Percentiles rank a stretch among this genome's conserved stretches.
phyloP scores from a whole-genome alignment of 202 grass and related monocot genomes.

The Alloteropsis angusta region DNA sequence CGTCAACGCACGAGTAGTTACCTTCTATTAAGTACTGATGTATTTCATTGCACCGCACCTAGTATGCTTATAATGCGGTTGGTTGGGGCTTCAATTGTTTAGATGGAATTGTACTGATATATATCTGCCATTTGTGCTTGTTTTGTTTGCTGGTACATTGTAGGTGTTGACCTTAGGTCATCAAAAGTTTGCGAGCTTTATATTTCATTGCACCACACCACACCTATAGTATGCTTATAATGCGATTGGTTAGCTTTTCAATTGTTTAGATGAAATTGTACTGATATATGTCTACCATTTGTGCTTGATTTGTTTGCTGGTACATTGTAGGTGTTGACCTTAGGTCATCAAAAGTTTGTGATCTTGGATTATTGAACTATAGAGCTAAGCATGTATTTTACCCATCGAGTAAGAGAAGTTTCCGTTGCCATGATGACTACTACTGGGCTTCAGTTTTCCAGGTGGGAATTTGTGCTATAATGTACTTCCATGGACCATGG shows the following conservation, averaged over 20 bases:
- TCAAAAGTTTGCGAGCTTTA: slow-evolving; percentile 78
- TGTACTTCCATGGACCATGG: neutral
- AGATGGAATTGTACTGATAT: neutral
- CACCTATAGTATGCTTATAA: slow-evolving; percentile 12
- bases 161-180: slow-evolving; percentile 76
- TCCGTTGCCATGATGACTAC: slow-evolving; percentile 80
- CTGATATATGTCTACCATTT: neutral
- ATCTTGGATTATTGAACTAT: slow-evolving; percentile 81
- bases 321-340: slow-evolving; percentile 63
- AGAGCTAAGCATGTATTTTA: slow-evolving; percentile 86
- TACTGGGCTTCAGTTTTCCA: slow-evolving; percentile 96
- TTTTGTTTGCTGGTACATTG: slow-evolving; percentile 16
- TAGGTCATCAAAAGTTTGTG: slow-evolving; percentile 77
- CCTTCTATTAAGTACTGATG: neutral
- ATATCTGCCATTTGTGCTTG: neutral
- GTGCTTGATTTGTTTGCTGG: slow-evolving; percentile 20
- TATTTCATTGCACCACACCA: neutral
- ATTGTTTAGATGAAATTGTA: neutral
- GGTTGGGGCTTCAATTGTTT: slow-evolving; percentile 1
- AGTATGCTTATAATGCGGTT: slow-evolving; percentile 9
- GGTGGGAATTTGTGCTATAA: slow-evolving; percentile 35
- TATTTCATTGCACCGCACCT: neutral
- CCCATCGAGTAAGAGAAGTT: slow-evolving; percentile 58
- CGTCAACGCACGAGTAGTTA: neutral
- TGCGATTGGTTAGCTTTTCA: neutral